Evolutionary conservation across 192 early-diverging fungal genomes (phyloP).

Genomic region (Mortierella hygrophila): DNA sequence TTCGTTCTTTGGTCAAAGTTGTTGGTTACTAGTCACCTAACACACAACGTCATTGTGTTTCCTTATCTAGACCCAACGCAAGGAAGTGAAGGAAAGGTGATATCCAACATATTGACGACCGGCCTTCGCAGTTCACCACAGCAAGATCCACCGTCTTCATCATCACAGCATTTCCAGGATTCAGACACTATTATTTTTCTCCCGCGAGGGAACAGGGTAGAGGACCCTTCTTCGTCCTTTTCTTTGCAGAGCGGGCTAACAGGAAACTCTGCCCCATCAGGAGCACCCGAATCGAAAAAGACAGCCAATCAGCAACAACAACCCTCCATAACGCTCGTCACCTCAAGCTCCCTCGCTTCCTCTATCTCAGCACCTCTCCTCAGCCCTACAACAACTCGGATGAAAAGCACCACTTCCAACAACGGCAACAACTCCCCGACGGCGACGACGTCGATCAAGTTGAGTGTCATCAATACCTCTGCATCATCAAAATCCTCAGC

Average conservation of each 20-base stretch:
- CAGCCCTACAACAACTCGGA: neutral
- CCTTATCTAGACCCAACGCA: neutral
- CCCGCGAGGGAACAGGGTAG: neutral
- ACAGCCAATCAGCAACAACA: neutral
- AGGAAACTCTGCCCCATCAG: neutral
- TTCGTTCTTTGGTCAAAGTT: neutral
- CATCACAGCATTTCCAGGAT: neutral
- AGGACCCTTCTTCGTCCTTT: neutral
- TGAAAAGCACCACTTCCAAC: neutral
- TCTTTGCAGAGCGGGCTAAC: neutral
- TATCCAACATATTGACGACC: neutral
- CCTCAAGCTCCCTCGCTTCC: neutral
- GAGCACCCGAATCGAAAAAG: neutral
- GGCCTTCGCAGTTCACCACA: neutral
- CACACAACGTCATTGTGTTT: neutral
- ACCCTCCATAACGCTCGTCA: neutral
- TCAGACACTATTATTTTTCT: neutral
- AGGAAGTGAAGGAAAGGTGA: neutral
- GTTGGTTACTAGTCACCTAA: neutral
- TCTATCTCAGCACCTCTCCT: neutral
- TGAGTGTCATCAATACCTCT: conserved; percentile 9
- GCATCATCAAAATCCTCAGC: too few relatives aligned
- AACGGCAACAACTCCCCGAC: neutral
- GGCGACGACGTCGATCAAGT: neutral
- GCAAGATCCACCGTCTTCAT: neutral